These are phyloP conservation scores for Phytophthora cactorum DNA, from an alignment of 352 stramenopile genomes.

Conservation along the genomic window DNA sequence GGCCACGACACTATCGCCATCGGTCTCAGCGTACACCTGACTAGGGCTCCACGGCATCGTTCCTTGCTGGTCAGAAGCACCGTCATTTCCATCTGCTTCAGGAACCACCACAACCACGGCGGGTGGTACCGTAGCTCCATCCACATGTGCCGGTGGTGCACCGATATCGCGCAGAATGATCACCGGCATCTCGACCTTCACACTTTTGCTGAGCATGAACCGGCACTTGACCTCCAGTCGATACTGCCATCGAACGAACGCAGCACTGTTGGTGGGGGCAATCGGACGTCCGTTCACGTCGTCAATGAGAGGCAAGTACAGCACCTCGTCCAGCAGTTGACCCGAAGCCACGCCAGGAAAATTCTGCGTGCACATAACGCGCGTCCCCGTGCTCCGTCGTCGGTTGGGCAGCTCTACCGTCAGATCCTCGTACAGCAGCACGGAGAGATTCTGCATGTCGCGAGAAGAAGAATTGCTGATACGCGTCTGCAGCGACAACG, in stretches of 20 bases:
- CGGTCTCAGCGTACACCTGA: constrained; percentile 5
- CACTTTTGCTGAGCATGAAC: constrained; percentile 42
- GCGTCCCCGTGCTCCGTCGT: constrained; percentile 25
- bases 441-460: constrained; percentile 37
- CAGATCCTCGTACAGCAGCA: constrained; percentile 41
- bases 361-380: constrained; percentile 29
- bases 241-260: constrained; percentile 42
- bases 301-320: constrained; percentile 36
- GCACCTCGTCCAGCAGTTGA: constrained; percentile 32
- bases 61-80: neutral
- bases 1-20: constrained; percentile 10
- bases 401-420: constrained; percentile 38
- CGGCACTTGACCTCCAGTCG: constrained; percentile 41
- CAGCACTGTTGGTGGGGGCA: constrained; percentile 34
- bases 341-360: constrained; percentile 35
- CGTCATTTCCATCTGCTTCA: constrained; percentile 3
- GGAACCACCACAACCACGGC: constrained; percentile 30
- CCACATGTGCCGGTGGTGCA: constrained; percentile 1
- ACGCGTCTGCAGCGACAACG: constrained; percentile 28
- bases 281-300: constrained; percentile 20
- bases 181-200: constrained; percentile 44
- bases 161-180: constrained; percentile 34
- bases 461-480: constrained; percentile 45
- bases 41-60: constrained; percentile 4
- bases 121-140: constrained; percentile 4